These are phyloP conservation scores for Lasiodiplodia hormozganensis DNA, from an alignment of 2,329 filamentous ascomycete species.

Conservation along the genomic window DNA sequence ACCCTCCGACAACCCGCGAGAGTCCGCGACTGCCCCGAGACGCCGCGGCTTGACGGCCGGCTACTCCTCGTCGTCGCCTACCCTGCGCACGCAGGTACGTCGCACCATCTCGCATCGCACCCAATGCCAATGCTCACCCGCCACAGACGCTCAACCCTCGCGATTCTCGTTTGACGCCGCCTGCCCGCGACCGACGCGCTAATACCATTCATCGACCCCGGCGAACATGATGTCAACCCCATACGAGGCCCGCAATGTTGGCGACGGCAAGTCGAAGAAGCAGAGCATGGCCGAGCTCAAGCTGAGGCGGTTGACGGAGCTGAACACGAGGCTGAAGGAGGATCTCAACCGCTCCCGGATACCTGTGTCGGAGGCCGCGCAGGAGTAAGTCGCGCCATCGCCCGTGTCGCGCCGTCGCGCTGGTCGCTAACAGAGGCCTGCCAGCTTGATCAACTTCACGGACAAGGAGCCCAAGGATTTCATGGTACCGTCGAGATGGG, in stretches of 20 bases:
- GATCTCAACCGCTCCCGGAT: conserved; percentile 95
- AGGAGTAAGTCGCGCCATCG: conserved; percentile 51
- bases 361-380: conserved; percentile 89
- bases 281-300: conserved; percentile 99
- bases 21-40: conserved; percentile 27
- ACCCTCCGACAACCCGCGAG: conserved; percentile 30
- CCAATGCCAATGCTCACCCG: conserved; percentile 26
- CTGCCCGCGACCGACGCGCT: conserved; percentile 15
- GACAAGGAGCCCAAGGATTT: conserved; percentile 94
- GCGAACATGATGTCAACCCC: conserved; percentile 62
- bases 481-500: conserved; percentile 98
- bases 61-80: conserved; percentile 36
- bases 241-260: conserved; percentile 71
- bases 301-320: conserved; percentile 91
- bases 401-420: neutral
- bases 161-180: conserved; percentile 27
- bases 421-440: conserved; percentile 7
- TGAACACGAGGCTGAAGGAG: conserved; percentile 94
- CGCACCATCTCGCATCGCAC: conserved; percentile 28
- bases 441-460: conserved; percentile 95
- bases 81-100: conserved; percentile 31
- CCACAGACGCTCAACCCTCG: conserved; percentile 23
- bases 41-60: conserved; percentile 34
- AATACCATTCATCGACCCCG: conserved; percentile 29
- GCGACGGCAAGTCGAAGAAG: conserved; percentile 85